These are phyloP conservation scores for Parachlorella kessleri DNA, from an alignment of 139 green algal species.

Conservation along the genomic window DNA sequence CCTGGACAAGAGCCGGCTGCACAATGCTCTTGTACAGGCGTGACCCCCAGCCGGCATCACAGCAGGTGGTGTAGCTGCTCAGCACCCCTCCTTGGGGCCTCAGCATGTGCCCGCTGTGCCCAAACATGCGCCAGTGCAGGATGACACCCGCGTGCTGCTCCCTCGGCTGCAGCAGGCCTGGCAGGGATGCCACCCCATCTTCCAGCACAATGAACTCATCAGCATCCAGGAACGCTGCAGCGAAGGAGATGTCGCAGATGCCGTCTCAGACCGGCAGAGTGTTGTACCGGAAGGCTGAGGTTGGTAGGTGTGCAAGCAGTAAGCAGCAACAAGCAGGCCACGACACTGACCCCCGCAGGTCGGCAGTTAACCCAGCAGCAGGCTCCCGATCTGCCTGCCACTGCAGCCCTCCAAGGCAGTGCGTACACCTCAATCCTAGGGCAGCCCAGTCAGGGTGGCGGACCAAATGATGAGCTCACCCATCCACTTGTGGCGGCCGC, in stretches of 20 bases:
- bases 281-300: background rate
- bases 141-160: background rate
- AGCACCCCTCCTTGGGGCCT: constrained; percentile 10
- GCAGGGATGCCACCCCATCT: background rate
- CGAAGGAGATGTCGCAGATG: background rate
- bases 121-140: constrained; percentile 20
- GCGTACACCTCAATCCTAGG: background rate
- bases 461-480: background rate
- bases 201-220: constrained; percentile 21
- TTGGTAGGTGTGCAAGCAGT: background rate
- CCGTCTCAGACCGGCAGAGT: background rate
- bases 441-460: background rate
- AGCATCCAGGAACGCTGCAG: constrained; percentile 12
- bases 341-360: background rate
- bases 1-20: background rate
- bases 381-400: background rate
- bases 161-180: background rate
- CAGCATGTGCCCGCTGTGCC: background rate
- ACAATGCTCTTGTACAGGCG: constrained; percentile 11
- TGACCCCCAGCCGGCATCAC: background rate
- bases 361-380: background rate
- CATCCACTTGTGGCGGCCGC: constrained; percentile 9
- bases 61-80: constrained; percentile 17
- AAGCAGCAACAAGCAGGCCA: background rate
- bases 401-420: background rate